Conservation (phyloP, 1,284 basidiomycete species). For the Naganishia sp. region DNA sequence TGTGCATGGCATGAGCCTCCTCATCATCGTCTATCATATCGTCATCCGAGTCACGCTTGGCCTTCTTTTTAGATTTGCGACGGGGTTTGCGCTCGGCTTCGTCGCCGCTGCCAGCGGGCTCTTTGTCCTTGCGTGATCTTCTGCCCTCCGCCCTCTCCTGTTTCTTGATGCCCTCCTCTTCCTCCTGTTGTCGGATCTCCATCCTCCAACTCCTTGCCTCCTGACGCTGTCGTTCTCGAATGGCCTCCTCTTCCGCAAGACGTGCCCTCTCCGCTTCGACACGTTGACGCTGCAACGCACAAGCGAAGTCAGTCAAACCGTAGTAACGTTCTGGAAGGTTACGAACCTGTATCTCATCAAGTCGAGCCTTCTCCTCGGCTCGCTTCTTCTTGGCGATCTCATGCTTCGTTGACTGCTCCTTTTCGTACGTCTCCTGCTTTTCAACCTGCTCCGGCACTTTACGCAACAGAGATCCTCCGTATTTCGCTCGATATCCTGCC, state of each 20-base stretch:
- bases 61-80: conserved; percentile 40
- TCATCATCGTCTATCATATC: conserved; percentile 36
- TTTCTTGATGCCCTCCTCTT: conserved; percentile 44
- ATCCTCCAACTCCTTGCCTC: conserved; percentile 63
- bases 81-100: conserved; percentile 39
- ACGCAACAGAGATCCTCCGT: conserved; percentile 78
- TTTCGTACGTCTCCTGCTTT: conserved; percentile 68
- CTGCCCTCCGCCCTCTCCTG: conserved; percentile 15
- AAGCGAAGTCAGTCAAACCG: not conserved
- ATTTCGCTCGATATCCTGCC: conserved; percentile 81
- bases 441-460: conserved; percentile 77
- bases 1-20: conserved; percentile 36
- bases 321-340: not conserved
- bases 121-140: conserved; percentile 32
- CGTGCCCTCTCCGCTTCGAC: conserved; percentile 61
- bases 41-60: conserved; percentile 40
- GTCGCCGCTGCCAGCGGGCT: conserved; percentile 39
- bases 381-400: conserved; percentile 36
- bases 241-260: conserved; percentile 70
- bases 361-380: conserved; percentile 51
- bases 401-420: conserved; percentile 38
- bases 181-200: conserved; percentile 51
- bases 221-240: conserved; percentile 71
- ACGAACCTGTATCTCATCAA: conserved; percentile 50
- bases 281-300: conserved; percentile 48